Conservation (phyloP, 73 alveolate genomes). For the Tetrahymena borealis region DNA sequence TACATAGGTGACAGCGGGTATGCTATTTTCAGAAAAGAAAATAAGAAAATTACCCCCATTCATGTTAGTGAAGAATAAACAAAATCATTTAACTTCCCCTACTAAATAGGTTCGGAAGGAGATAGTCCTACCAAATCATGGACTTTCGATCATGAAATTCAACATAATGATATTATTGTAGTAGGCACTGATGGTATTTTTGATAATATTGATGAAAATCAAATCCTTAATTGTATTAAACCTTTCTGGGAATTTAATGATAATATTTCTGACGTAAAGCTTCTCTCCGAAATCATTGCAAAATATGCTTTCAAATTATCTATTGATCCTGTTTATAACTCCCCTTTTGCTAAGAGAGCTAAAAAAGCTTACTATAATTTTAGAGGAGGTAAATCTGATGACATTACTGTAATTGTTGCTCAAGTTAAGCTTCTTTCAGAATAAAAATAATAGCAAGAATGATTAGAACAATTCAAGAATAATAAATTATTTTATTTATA, state of each 20-base stretch:
- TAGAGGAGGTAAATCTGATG: constrained; percentile 78
- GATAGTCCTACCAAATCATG: constrained; percentile 19
- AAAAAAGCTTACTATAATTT: constrained; percentile 35
- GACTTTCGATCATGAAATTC: constrained; percentile 45
- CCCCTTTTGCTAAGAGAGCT: constrained; percentile 80
- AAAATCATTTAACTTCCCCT: constrained; percentile 36
- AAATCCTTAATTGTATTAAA: constrained; percentile 37
- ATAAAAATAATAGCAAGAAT: neutral
- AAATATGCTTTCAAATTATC: constrained; percentile 55
- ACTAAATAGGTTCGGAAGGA: constrained; percentile 30
- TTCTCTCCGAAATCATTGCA: constrained; percentile 59
- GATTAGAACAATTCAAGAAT: neutral
- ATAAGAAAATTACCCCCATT: neutral
- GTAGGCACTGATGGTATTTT: constrained; percentile 71
- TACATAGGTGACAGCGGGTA: constrained; percentile 40
- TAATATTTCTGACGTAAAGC: constrained; percentile 46
- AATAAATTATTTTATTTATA: no score
- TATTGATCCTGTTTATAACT: constrained; percentile 26
- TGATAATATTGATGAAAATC: constrained; percentile 62
- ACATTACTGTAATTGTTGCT: constrained; percentile 68
- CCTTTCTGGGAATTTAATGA: constrained; percentile 46
- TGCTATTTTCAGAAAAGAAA: constrained; percentile 14
- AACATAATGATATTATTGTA: constrained; percentile 53
- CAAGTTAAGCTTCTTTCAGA: constrained; percentile 27
- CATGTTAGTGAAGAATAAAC: constrained; percentile 13